phyloP scores from a whole-genome alignment of 2,329 filamentous ascomycete species.

The Westerdykella ornata region DNA sequence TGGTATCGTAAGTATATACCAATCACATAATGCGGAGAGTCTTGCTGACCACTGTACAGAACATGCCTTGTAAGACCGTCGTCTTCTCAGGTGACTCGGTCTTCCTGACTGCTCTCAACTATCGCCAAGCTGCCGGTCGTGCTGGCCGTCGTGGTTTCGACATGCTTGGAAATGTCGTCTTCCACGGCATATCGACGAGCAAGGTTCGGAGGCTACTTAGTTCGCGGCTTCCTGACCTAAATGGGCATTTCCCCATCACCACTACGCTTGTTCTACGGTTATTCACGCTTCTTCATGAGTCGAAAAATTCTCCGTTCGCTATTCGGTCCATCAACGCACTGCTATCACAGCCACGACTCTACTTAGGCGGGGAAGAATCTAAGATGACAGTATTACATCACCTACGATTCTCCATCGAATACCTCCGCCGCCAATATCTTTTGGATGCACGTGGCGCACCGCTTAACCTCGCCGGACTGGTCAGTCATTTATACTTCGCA shows the following conservation, averaged over 20 bases:
- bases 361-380: conserved; percentile 61
- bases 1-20: conserved; percentile 52
- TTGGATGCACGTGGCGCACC: conserved; percentile 56
- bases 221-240: conserved; percentile 64
- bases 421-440: conserved; percentile 62
- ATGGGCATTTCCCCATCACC: conserved; percentile 71
- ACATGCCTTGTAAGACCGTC: conserved; percentile 74
- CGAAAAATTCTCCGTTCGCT: conserved; percentile 57
- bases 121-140: conserved; percentile 68
- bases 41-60: neutral
- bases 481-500: conserved; percentile 69
- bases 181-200: conserved; percentile 56
- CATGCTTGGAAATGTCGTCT: conserved; percentile 72
- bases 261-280: conserved; percentile 65
- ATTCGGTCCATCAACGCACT: conserved; percentile 58
- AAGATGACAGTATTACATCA: conserved; percentile 68
- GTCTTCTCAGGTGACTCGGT: conserved; percentile 69
- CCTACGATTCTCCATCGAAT: conserved; percentile 74
- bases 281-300: conserved; percentile 60
- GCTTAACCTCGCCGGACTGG: conserved; percentile 63
- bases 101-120: conserved; percentile 68
- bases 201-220: conserved; percentile 65
- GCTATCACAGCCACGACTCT: conserved; percentile 62
- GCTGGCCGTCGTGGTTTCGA: conserved; percentile 76
- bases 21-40: conserved; percentile 38